Base-by-base conservation (phyloP, 805 yeast genomes). In the Ogataea trehaloabstinens region DNA sequence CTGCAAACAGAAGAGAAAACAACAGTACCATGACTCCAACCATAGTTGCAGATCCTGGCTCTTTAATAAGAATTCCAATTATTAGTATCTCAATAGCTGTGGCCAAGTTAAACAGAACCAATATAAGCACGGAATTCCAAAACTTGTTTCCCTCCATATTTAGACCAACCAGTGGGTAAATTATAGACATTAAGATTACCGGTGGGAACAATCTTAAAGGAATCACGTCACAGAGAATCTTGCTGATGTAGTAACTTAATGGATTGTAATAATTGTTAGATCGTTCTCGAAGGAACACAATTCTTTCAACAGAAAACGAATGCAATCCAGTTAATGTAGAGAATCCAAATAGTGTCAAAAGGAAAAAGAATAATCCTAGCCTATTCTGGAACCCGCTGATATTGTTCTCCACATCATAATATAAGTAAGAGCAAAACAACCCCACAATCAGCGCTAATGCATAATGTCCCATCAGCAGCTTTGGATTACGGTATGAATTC, bases 301-400 rank as follows among this genome's bases (percentile, higher is more conserved):
- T 78, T 51, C 98, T 73, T 59, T 93, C 99, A 37, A 78, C 73
- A 0, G 95, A 80, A 61, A 93, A 93, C 3, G 96, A 78, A 49
- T 89, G 91, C 38, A 93, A 68, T 0, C 97, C 95, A 0, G 98
- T 91, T 53, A 93, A 72, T 0, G 98, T 84, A 1, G 95, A 83
- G 61, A 93, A 93, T 0, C 99, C 99, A 68, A 93, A 90, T 53
- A 90, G 76, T 3, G 98, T 87, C 44, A 93, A 70, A 36, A 90
- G 64, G 61, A 93, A 93, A 69, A 93, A 91, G 63, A 93, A 93
- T 43, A 93, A 68, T 0, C 99, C 99, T 48, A 93, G 71, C 52
- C 99, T 74, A 63, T 93, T 93, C 61, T 93, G 99, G 70, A 93
- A 93, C 0, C 99, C 99, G 53, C 95, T 81, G 39, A 93, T 91